Evolutionary conservation across 2,329 filamentous ascomycete species (phyloP).

Genomic region (Cladosporium sphaerospermum): DNA sequence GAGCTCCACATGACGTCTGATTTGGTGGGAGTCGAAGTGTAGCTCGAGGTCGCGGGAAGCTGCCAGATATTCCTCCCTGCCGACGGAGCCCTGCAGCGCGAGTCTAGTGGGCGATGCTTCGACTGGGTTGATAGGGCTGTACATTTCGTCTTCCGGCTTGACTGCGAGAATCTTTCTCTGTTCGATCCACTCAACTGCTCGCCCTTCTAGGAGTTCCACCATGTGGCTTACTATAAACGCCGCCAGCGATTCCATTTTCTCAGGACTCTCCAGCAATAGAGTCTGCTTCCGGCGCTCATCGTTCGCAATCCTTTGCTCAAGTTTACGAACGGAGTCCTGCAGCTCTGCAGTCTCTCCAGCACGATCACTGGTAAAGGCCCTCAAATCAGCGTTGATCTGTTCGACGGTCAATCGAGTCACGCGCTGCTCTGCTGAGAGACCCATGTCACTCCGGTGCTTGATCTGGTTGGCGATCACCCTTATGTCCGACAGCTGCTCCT

Average conservation of each 20-base stretch:
- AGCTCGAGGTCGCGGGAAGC: conserved; percentile 1
- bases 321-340: too few species aligned
- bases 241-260: background rate
- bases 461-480: conserved; percentile 14
- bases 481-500: conserved; percentile 18
- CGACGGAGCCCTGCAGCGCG: background rate
- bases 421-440: background rate
- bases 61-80: background rate
- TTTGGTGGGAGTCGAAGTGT: background rate
- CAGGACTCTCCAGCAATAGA: background rate
- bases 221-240: background rate
- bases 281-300: background rate
- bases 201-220: background rate
- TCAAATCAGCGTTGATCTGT: background rate
- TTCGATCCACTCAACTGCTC: background rate
- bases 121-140: too few species aligned
- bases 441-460: background rate
- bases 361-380: too few species aligned
- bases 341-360: too few species aligned
- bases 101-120: background rate
- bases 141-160: too few species aligned
- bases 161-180: background rate
- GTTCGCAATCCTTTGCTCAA: background rate
- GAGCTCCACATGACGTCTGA: background rate
- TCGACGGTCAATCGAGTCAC: background rate